Evolutionary conservation across 2,329 filamentous ascomycete species (phyloP).

Genomic region (Chaetomium strumarium): DNA sequence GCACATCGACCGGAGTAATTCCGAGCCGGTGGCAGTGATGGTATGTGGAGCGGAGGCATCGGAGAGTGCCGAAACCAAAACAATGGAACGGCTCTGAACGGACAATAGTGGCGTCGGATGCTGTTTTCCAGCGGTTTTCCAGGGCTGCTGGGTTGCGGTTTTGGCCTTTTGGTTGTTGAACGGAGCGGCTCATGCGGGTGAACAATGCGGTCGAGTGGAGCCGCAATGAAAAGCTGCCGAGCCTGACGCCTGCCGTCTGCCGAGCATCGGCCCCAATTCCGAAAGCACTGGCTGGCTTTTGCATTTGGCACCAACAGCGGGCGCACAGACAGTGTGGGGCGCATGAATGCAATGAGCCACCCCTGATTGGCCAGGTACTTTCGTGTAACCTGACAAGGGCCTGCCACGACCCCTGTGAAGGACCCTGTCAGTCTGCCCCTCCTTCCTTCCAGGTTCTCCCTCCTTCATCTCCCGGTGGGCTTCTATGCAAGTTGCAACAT

Average conservation of each 20-base stretch:
- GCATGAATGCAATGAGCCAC: slow-evolving; percentile 10
- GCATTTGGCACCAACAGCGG: background rate
- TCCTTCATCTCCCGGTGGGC: too few species aligned
- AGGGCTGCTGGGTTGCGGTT: background rate
- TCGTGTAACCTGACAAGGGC: slow-evolving; percentile 3
- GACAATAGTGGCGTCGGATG: too few species aligned
- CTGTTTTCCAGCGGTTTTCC: background rate
- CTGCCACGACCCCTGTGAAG: background rate
- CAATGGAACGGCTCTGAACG: background rate
- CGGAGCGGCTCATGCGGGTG: background rate
- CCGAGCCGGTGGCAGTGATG: background rate
- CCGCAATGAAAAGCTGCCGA: background rate
- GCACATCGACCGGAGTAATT: slow-evolving; percentile 1
- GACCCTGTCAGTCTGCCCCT: background rate
- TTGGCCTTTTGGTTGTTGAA: background rate
- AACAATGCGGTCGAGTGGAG: background rate
- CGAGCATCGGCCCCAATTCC: background rate
- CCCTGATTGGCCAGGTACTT: slow-evolving; percentile 1
- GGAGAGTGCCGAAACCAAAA: background rate
- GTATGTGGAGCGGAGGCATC: background rate
- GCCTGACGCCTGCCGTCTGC: background rate
- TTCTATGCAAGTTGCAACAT: too few species aligned
- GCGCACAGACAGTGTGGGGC: slow-evolving; percentile 19
- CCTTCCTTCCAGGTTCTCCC: too few species aligned
- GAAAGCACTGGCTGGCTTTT: background rate